phyloP scores from a whole-genome alignment of 2,329 filamentous ascomycete species.

The Ceratocystis albifundus region DNA sequence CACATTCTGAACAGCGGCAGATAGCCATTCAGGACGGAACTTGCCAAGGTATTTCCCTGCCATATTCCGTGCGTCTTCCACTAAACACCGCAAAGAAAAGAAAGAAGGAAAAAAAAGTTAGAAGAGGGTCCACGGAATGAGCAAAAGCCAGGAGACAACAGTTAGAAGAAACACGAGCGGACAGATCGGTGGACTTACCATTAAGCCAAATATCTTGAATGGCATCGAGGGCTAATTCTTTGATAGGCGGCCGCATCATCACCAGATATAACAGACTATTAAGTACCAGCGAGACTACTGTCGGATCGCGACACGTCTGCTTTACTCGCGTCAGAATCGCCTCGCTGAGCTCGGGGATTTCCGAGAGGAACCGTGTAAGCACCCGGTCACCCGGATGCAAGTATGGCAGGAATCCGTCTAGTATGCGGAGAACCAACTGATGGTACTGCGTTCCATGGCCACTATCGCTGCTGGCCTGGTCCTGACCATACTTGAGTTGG shows the following conservation, averaged over 20 bases:
- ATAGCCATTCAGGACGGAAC: slow-evolving; percentile 47
- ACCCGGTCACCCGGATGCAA: slow-evolving; percentile 85
- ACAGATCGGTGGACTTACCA: slow-evolving; percentile 37
- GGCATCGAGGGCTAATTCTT: slow-evolving; percentile 51
- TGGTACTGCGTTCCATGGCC: slow-evolving; percentile 52
- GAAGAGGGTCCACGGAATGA: slow-evolving; percentile 8
- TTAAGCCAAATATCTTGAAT: slow-evolving; percentile 57
- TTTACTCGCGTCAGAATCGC: slow-evolving; percentile 63
- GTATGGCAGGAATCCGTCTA: slow-evolving; percentile 82
- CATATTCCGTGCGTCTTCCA: slow-evolving; percentile 51
- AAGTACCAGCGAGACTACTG: slow-evolving; percentile 50
- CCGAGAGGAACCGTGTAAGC: slow-evolving; percentile 78
- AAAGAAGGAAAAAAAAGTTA: slow-evolving; percentile 10
- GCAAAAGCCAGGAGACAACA: background rate
- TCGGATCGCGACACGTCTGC: slow-evolving; percentile 53
- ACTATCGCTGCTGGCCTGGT: background rate
- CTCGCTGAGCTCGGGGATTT: slow-evolving; percentile 68
- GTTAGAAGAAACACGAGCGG: no score
- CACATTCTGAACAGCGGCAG: slow-evolving; percentile 23
- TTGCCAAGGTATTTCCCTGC: slow-evolving; percentile 51
- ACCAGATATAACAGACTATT: slow-evolving; percentile 55
- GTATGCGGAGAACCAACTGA: slow-evolving; percentile 64
- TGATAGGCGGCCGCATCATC: slow-evolving; percentile 55
- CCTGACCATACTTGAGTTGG: background rate
- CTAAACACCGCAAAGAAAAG: slow-evolving; percentile 29